These are phyloP conservation scores for Laburnicola sp. DNA, from an alignment of 2,329 filamentous ascomycete species.

Conservation along the genomic window DNA sequence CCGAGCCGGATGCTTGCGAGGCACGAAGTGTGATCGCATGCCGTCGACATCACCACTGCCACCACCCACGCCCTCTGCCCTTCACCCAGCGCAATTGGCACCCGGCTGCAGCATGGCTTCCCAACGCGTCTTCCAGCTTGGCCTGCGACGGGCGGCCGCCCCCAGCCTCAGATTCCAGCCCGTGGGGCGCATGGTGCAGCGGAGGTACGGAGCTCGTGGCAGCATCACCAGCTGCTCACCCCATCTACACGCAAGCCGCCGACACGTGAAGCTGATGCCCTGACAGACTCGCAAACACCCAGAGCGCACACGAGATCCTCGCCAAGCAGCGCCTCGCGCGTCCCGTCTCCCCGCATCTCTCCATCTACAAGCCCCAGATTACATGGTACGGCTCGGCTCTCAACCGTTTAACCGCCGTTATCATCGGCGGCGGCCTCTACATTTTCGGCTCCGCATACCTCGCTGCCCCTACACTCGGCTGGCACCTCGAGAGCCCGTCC, in stretches of 20 bases:
- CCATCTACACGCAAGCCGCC: background rate
- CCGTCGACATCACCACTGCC: conserved; percentile 35
- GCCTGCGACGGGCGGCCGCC: conserved; percentile 46
- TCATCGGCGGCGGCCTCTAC: conserved; percentile 75
- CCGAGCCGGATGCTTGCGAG: conserved; percentile 22
- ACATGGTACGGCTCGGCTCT: conserved; percentile 77
- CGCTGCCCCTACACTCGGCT: conserved; percentile 72
- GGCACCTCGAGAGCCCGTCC: conserved; percentile 66
- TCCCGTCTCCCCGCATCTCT: conserved; percentile 81
- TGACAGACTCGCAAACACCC: conserved; percentile 56
- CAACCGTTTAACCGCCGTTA: conserved; percentile 81
- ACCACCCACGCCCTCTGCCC: conserved; percentile 28
- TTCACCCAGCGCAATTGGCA: conserved; percentile 24
- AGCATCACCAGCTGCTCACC: conserved; percentile 13
- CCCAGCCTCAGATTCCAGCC: conserved; percentile 49
- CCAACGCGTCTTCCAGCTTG: conserved; percentile 52
- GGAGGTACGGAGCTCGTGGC: conserved; percentile 48
- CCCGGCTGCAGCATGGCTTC: conserved; percentile 44
- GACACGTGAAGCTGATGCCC: conserved; percentile 14
- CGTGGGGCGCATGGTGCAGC: conserved; percentile 49
- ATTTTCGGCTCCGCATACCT: conserved; percentile 80
- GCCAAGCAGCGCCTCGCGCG: conserved; percentile 77
- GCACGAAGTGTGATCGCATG: conserved; percentile 16
- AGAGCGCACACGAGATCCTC: conserved; percentile 68
- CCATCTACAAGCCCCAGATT: conserved; percentile 84